Evolutionary conservation across 2,329 filamentous ascomycete species (phyloP).

Genomic region (Colletotrichum lentis): DNA sequence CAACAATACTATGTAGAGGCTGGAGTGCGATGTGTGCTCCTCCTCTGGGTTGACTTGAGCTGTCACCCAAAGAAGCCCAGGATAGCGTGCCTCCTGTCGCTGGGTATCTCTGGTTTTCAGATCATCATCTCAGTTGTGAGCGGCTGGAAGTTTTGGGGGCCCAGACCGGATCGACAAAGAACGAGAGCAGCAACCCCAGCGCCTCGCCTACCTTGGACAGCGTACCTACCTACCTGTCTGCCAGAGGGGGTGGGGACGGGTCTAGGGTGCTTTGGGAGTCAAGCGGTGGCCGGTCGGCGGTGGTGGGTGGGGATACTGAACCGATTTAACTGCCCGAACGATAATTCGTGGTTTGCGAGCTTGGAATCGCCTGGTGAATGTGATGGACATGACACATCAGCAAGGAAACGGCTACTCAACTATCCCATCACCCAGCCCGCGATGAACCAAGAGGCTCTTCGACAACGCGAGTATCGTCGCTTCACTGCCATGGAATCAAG

Average conservation of each 20-base stretch:
- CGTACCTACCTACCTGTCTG: too few species aligned
- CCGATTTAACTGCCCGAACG: not conserved
- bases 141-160: not conserved
- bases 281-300: not conserved
- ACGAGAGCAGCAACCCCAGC: conserved; percentile 15
- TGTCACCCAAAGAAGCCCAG: not conserved
- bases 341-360: not conserved
- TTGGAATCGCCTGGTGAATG: not conserved
- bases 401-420: not conserved
- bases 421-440: not conserved
- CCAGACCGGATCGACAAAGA: conserved; percentile 25
- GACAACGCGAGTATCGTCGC: too few species aligned
- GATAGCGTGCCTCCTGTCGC: not conserved
- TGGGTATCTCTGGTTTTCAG: not conserved
- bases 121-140: not conserved
- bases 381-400: not conserved
- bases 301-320: not conserved
- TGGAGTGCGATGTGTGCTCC: too few species aligned
- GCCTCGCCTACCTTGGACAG: not conserved
- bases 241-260: not conserved
- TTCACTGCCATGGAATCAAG: too few species aligned
- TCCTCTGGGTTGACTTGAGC: not conserved
- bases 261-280: not conserved
- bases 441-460: too few species aligned
- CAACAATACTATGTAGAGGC: too few species aligned